Evolutionary conservation across 2,329 filamentous ascomycete genomes (phyloP).

Genomic region (Phaeophleospora eucalypticola): DNA sequence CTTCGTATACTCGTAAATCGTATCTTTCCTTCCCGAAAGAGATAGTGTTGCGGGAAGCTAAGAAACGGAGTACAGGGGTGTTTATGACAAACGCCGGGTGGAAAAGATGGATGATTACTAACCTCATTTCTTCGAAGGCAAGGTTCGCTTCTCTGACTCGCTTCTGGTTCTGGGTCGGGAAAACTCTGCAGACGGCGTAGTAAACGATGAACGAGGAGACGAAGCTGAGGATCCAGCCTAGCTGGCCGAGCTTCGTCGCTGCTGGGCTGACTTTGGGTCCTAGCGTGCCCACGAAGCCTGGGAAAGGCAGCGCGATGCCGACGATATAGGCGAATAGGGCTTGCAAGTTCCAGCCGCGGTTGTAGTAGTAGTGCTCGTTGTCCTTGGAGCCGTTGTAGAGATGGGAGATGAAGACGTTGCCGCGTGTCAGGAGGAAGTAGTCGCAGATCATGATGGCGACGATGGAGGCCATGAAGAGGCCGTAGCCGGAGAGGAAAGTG

Average conservation of each 20-base stretch:
- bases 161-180: slow-evolving; percentile 38
- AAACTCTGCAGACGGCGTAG: slow-evolving; percentile 36
- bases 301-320: slow-evolving; percentile 54
- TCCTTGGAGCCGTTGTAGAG: slow-evolving; percentile 48
- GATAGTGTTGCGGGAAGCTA: too few relatives aligned
- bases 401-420: slow-evolving; percentile 32
- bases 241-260: slow-evolving; percentile 39
- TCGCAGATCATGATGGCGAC: slow-evolving; percentile 58
- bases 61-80: too few relatives aligned
- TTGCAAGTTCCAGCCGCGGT: slow-evolving; percentile 54
- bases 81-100: neutral
- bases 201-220: slow-evolving; percentile 54
- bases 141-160: slow-evolving; percentile 34
- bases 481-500: slow-evolving; percentile 56
- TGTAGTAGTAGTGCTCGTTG: slow-evolving; percentile 50
- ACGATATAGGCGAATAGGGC: slow-evolving; percentile 56
- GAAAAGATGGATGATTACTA: neutral
- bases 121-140: slow-evolving; percentile 26
- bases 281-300: slow-evolving; percentile 49
- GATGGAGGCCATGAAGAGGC: slow-evolving; percentile 61
- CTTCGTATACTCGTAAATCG: too few relatives aligned
- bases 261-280: slow-evolving; percentile 33
- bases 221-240: slow-evolving; percentile 64
- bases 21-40: too few relatives aligned
- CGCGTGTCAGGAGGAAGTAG: slow-evolving; percentile 51